Conservation (phyloP, 192 early-diverging fungal genomes). For the Coemansia sp. region DNA sequence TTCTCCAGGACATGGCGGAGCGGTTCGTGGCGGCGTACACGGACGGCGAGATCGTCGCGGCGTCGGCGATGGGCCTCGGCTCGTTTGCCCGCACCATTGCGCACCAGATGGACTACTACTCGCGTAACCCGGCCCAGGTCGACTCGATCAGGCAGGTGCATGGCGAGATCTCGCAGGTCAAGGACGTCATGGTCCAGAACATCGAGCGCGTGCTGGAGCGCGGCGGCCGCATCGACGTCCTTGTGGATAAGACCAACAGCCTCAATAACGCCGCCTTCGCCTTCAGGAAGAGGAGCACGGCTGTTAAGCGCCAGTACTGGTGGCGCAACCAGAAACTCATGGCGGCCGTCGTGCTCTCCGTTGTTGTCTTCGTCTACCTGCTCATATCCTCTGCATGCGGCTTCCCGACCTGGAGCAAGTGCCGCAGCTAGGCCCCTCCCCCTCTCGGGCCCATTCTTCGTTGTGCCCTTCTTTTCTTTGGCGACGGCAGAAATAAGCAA, state of each 20-base stretch:
- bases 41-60: constrained; percentile 56
- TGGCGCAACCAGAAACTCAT: constrained; percentile 92
- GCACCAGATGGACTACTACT: constrained; percentile 85
- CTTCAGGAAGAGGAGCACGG: constrained; percentile 85
- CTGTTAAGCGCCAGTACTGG: constrained; percentile 85
- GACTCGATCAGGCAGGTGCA: constrained; percentile 82
- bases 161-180: constrained; percentile 90
- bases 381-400: constrained; percentile 75
- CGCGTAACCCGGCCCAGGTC: constrained; percentile 61
- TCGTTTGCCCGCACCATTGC: constrained; percentile 81
- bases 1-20: constrained; percentile 80
- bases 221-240: constrained; percentile 83
- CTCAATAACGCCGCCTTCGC: constrained; percentile 88
- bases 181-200: constrained; percentile 94
- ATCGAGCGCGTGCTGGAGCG: constrained; percentile 89
- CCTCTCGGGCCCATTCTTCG: not conserved
- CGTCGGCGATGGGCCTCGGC: constrained; percentile 74
- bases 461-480: not conserved
- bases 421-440: constrained; percentile 26
- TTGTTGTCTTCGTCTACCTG: constrained; percentile 74
- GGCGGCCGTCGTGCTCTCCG: constrained; percentile 62
- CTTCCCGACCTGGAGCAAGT: constrained; percentile 68
- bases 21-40: constrained; percentile 63
- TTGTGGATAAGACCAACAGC: constrained; percentile 89
- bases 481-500: not conserved